A percentile compares a stretch with the other conserved stretches of the same genome.
These are phyloP conservation scores for Lagenidium sp. DNA, from an alignment of 352 stramenopile species.

Conservation along the genomic window DNA sequence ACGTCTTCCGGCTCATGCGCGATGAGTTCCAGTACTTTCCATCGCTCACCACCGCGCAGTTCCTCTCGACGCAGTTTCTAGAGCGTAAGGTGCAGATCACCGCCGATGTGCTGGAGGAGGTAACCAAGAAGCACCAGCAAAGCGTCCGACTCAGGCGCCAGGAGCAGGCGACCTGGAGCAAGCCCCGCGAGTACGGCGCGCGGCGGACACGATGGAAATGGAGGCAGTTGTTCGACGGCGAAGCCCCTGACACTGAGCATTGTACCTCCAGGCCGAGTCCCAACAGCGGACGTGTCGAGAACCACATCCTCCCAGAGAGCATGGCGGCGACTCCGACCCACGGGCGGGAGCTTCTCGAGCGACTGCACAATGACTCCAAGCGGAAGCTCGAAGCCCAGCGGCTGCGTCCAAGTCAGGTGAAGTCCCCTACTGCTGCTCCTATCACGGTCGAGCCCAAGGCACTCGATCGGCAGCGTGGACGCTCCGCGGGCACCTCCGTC, in stretches of 20 bases:
- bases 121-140: conserved; percentile 41
- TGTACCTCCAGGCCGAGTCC: conserved; percentile 6
- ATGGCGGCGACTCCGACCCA: conserved; percentile 3
- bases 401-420: neutral
- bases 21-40: conserved; percentile 72
- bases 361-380: neutral
- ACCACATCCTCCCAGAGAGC: conserved; percentile 23
- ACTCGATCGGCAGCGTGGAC: too few species aligned
- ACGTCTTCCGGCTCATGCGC: conserved; percentile 55
- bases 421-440: neutral
- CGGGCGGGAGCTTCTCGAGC: neutral
- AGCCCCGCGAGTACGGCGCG: conserved; percentile 17
- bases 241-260: neutral
- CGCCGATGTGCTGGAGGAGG: conserved; percentile 33
- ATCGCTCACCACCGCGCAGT: conserved; percentile 46
- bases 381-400: neutral
- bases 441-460: too few species aligned
- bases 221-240: neutral
- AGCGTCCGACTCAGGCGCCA: conserved; percentile 23
- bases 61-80: conserved; percentile 51
- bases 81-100: conserved; percentile 49
- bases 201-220: neutral
- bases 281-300: conserved; percentile 18
- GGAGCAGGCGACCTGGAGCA: conserved; percentile 47
- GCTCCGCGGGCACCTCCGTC: too few species aligned